Conservation (phyloP, 2,329 filamentous ascomycete species). For the Ophiosphaerella narmari region DNA sequence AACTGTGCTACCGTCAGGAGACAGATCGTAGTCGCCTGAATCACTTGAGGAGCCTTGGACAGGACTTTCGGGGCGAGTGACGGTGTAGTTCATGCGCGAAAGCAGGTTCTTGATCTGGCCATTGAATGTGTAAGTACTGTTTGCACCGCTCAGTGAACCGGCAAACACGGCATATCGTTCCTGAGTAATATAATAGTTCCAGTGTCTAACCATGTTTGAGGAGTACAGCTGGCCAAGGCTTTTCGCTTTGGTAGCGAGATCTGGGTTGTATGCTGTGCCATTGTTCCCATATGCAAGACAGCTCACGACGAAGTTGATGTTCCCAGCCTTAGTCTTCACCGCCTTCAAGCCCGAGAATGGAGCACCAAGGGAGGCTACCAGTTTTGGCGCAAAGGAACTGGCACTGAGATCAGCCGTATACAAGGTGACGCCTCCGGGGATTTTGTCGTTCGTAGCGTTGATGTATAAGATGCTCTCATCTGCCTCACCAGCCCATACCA, state of each 20-base stretch:
- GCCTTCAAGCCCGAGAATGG: constrained; percentile 57
- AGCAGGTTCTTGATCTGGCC: constrained; percentile 53
- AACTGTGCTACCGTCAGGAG: constrained; percentile 64
- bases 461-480: constrained; percentile 65
- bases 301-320: constrained; percentile 55
- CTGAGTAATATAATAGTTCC: constrained; percentile 73
- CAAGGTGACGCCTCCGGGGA: constrained; percentile 41
- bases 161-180: constrained; percentile 77
- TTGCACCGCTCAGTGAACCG: constrained; percentile 57
- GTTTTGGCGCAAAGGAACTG: constrained; percentile 30
- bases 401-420: constrained; percentile 40
- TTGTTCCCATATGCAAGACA: constrained; percentile 66
- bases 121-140: constrained; percentile 36
- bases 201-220: constrained; percentile 77
- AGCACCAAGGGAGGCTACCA: constrained; percentile 49
- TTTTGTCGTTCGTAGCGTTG: constrained; percentile 63
- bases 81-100: constrained; percentile 63
- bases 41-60: constrained; percentile 76
- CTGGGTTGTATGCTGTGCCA: constrained; percentile 71
- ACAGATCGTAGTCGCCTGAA: constrained; percentile 75
- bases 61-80: constrained; percentile 66
- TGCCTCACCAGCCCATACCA: constrained; percentile 40
- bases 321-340: constrained; percentile 42
- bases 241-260: constrained; percentile 61
- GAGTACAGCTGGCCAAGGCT: constrained; percentile 74